A percentile compares a stretch with the other conserved stretches of the same genome.
Evolutionary conservation across 805 yeast species (phyloP).

Genomic region (Barnettozyma californica): DNA sequence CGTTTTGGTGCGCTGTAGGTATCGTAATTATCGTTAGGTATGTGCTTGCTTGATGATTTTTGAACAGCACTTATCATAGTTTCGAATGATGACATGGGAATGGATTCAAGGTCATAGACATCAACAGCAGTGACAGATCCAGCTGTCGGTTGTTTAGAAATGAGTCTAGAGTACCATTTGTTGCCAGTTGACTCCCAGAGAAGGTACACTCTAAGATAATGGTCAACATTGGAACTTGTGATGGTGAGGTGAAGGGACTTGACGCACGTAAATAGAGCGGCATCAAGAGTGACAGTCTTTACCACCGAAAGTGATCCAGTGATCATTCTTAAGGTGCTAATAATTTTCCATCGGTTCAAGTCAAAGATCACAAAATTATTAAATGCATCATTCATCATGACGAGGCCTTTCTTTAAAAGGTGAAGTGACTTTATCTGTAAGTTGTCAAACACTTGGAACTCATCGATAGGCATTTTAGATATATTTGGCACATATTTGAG

Average conservation of each 20-base stretch:
- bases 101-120: not conserved
- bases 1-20: not conserved
- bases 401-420: not conserved
- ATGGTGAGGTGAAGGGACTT: not conserved
- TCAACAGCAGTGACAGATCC: conserved; percentile 1
- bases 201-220: conserved; percentile 3
- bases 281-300: not conserved
- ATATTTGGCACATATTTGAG: conserved; percentile 15
- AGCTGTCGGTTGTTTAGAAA: not conserved
- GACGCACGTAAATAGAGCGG: not conserved
- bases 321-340: conserved; percentile 14
- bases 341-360: conserved; percentile 3
- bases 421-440: conserved; percentile 17
- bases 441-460: conserved; percentile 18
- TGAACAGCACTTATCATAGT: not conserved
- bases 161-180: not conserved
- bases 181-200: not conserved
- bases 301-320: conserved; percentile 21
- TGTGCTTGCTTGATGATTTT: not conserved
- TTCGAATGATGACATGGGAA: not conserved
- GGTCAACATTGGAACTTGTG: conserved; percentile 3
- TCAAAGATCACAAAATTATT: conserved; percentile 17
- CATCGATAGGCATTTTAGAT: conserved; percentile 21
- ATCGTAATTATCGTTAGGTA: not conserved
- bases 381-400: conserved; percentile 21